Evolutionary conservation across 164 flowering plant species (phyloP), one percentile per base, ranked within the genome.

Genomic region (Nymphaea colorata): DNA sequence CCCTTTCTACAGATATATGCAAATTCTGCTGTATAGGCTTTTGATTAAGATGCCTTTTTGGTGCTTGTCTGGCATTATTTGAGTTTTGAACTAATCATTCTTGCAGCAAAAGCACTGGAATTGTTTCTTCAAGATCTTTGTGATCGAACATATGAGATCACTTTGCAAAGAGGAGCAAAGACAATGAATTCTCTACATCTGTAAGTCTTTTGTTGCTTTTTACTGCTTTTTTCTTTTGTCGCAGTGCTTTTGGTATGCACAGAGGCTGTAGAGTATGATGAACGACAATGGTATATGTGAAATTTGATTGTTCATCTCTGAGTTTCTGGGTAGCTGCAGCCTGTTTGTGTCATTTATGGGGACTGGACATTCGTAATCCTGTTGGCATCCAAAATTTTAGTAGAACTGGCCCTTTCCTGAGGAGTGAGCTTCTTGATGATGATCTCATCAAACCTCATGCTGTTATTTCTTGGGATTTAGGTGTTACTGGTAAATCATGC

Each of bases 31-130:
- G 5, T 2, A 12, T 12, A 7, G 7, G 11, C 55, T 2, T 47
- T 47, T 47, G 7, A 6, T 47, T 47, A 45, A 47, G 7, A 12
- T 12, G 12, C 36, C 36, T 25, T 25, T 47, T 47, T 7, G 12
- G 55, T 47, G 55, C 5, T 6, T 47, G 12, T 61, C 41, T 61
- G 43, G 44, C 36, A 44, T 45, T 3, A 41, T 62, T 51, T 3
- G 59, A 53, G 36, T 41, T 4, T 43, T 18, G 42, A 43, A 47
- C 41, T 41, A 12, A 43, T 15, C 5, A n/a, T 44, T 42, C 14
- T 43, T 79, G 81, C 86, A 87, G 96, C 96, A 18, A 90, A 88
- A 82, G 93, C 96, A 44, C 75, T 90, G 84, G 96, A 90, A 71
- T 75, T 88, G 41, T 90, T 90, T 75, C 72, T 88, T 69, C 93